phyloP scores from a whole-genome alignment of 164 flowering plant species.

The Euptelea pleiosperma region DNA sequence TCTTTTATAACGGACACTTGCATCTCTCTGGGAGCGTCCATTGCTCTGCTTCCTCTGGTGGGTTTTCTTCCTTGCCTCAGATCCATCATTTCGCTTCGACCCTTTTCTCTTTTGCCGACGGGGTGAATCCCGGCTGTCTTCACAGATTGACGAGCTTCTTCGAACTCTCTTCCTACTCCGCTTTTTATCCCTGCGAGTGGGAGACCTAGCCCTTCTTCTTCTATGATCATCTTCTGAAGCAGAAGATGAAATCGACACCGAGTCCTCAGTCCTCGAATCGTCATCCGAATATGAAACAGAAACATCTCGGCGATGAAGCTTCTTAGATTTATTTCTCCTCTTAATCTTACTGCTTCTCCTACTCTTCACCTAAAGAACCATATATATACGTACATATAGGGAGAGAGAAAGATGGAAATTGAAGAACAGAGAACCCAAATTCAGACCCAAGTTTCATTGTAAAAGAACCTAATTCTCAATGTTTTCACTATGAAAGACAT shows the following conservation, averaged over 20 bases:
- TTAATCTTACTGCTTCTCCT: slow-evolving; percentile 34
- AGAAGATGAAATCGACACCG: slow-evolving; percentile 33
- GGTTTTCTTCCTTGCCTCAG: slow-evolving; percentile 35
- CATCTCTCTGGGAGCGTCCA: slow-evolving; percentile 27
- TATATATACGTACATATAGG: background rate
- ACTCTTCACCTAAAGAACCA: slow-evolving; percentile 15
- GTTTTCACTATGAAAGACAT: background rate
- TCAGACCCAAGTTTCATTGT: background rate
- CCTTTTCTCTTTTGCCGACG: slow-evolving; percentile 37
- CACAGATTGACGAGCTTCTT: slow-evolving; percentile 33
- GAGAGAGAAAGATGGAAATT: background rate
- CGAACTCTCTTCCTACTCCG: slow-evolving; percentile 40
- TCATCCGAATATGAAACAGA: slow-evolving; percentile 42
- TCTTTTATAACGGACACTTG: slow-evolving; percentile 40
- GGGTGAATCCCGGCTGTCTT: slow-evolving; percentile 26
- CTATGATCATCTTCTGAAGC: slow-evolving; percentile 40
- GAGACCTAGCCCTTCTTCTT: slow-evolving; percentile 40
- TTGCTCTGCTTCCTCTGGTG: slow-evolving; percentile 32
- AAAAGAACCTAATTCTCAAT: slow-evolving; percentile 2
- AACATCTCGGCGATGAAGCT: slow-evolving; percentile 35
- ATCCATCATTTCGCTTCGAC: slow-evolving; percentile 30
- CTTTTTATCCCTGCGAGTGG: slow-evolving; percentile 27
- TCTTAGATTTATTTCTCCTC: slow-evolving; percentile 56
- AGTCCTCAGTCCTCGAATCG: slow-evolving; percentile 24
- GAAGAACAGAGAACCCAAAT: slow-evolving; percentile 2